Conservation (phyloP, 2,329 filamentous ascomycete genomes). For the Colletotrichum navitas region DNA sequence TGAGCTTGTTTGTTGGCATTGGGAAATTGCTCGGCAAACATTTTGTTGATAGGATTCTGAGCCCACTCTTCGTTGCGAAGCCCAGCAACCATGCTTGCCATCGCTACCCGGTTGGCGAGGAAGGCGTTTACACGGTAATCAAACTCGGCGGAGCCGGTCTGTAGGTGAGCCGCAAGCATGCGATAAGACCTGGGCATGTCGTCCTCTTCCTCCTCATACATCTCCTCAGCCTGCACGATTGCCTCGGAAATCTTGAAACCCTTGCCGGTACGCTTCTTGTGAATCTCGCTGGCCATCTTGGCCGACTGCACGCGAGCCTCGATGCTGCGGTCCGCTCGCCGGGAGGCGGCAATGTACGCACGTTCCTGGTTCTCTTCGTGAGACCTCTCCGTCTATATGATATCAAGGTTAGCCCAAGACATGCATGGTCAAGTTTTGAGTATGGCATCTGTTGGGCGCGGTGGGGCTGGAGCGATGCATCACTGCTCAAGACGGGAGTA, state of each 20-base stretch:
- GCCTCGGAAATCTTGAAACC: slow-evolving; percentile 85
- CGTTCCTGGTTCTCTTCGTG: slow-evolving; percentile 88
- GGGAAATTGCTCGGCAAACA: slow-evolving; percentile 62
- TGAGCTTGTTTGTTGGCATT: slow-evolving; percentile 51
- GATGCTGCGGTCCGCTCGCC: slow-evolving; percentile 86
- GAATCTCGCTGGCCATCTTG: slow-evolving; percentile 87
- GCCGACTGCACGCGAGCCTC: slow-evolving; percentile 92
- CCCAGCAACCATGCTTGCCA: slow-evolving; percentile 56
- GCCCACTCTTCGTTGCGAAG: slow-evolving; percentile 54
- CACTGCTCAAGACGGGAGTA: neutral
- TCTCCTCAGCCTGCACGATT: slow-evolving; percentile 84
- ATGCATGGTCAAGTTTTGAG: neutral
- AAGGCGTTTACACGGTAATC: slow-evolving; percentile 70
- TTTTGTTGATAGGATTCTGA: slow-evolving; percentile 60
- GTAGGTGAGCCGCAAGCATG: slow-evolving; percentile 71
- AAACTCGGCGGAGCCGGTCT: slow-evolving; percentile 70
- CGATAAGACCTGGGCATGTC: slow-evolving; percentile 77
- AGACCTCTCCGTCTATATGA: slow-evolving; percentile 74
- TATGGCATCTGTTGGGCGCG: too few relatives aligned
- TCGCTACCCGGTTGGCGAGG: slow-evolving; percentile 57
- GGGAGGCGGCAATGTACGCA: slow-evolving; percentile 92
- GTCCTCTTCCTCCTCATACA: slow-evolving; percentile 96
- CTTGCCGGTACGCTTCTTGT: slow-evolving; percentile 87
- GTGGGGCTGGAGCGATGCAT: neutral
- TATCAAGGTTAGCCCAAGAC: neutral